These are phyloP conservation scores for Hapsidospora chrysogenum DNA, from an alignment of 495 filamentous ascomycete genomes.

Conservation along the genomic window DNA sequence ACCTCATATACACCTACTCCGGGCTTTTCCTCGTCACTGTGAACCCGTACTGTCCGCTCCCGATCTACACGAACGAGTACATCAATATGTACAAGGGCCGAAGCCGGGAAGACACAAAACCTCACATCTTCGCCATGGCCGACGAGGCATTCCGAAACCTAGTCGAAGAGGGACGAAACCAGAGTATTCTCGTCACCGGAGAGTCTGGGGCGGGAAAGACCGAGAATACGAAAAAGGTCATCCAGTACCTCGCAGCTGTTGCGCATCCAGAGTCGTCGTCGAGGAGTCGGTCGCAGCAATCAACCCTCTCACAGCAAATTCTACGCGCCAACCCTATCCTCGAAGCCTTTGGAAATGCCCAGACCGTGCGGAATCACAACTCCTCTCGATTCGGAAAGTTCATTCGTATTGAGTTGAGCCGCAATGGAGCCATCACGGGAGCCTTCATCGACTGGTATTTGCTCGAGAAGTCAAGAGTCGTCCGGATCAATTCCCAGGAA, in stretches of 20 bases:
- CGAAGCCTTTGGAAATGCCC: constrained; percentile 95
- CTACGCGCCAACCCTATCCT: constrained; percentile 93
- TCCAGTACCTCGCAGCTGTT: constrained; percentile 93
- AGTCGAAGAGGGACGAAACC: constrained; percentile 87
- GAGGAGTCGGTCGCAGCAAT: constrained; percentile 51
- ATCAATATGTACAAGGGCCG: constrained; percentile 92
- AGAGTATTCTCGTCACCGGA: constrained; percentile 95
- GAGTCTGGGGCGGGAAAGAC: constrained; percentile 98
- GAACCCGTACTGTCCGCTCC: constrained; percentile 87
- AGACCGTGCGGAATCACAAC: constrained; percentile 96
- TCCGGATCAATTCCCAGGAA: constrained; percentile 70
- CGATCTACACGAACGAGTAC: constrained; percentile 94
- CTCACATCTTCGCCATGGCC: constrained; percentile 97
- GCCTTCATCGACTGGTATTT: constrained; percentile 99
- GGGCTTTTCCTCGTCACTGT: constrained; percentile 93
- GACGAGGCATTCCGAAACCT: constrained; percentile 93
- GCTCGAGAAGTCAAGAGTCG: constrained; percentile 89
- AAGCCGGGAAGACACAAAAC: constrained; percentile 80
- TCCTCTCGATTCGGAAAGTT: constrained; percentile 99
- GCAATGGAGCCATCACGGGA: constrained; percentile 80
- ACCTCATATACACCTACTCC: constrained; percentile 98
- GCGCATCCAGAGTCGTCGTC: constrained; percentile 63
- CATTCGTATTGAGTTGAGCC: constrained; percentile 90
- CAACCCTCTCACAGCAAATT: constrained; percentile 92
- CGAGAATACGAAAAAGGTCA: constrained; percentile 99